phyloP scores from a whole-genome alignment of 495 filamentous ascomycete genomes.

The Aspergillus incahuasiensis region DNA sequence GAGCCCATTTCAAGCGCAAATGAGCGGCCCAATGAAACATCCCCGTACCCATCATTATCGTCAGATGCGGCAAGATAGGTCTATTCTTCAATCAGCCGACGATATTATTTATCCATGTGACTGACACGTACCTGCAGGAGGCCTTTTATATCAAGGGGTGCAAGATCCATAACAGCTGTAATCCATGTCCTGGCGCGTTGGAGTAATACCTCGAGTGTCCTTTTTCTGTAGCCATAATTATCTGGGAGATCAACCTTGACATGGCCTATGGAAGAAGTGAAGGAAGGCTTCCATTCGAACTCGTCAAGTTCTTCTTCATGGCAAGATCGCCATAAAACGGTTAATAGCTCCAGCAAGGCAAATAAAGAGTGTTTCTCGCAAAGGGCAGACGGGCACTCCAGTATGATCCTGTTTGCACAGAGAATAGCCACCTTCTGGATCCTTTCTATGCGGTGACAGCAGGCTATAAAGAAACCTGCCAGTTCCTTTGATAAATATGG shows the following conservation, averaged over 20 bases:
- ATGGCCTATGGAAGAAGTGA: constrained; percentile 66
- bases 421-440: constrained; percentile 79
- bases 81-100: constrained; percentile 24
- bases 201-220: constrained; percentile 73
- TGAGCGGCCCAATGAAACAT: constrained; percentile 88
- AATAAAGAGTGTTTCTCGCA: constrained; percentile 88
- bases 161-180: constrained; percentile 68
- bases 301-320: constrained; percentile 90
- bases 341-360: constrained; percentile 82
- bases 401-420: constrained; percentile 81
- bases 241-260: constrained; percentile 88
- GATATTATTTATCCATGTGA: not conserved
- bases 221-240: constrained; percentile 71
- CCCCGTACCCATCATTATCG: constrained; percentile 79
- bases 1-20: constrained; percentile 93
- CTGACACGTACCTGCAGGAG: constrained; percentile 59
- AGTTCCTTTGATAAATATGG: constrained; percentile 85
- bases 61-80: constrained; percentile 94
- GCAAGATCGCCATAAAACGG: constrained; percentile 91
- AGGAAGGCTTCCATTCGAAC: constrained; percentile 78
- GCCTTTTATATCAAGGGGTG: constrained; percentile 92
- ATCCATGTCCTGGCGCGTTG: constrained; percentile 78
- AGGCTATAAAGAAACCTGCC: constrained; percentile 74
- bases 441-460: constrained; percentile 85
- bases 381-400: constrained; percentile 77